Evolutionary conservation across 208 protist genomes (phyloP).

Genomic region (Leishmania guyanensis): DNA sequence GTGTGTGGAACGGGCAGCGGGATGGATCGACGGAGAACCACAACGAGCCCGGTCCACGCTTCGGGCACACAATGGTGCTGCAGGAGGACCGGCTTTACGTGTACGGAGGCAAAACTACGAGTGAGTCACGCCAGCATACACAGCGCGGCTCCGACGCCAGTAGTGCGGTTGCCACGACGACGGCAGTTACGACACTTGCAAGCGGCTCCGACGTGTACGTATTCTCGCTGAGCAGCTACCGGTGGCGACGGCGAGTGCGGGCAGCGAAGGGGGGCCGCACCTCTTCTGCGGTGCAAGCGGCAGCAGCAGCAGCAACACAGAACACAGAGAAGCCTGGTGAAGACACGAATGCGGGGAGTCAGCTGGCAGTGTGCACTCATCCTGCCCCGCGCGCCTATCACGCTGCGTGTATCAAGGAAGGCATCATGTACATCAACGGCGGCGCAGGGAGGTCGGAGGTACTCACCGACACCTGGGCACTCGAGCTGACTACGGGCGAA

Average conservation of each 20-base stretch:
- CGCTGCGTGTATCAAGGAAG: constrained; percentile 57
- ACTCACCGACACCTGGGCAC: constrained; percentile 74
- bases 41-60: constrained; percentile 67
- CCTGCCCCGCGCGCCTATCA: constrained; percentile 57
- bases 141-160: constrained; percentile 14
- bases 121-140: constrained; percentile 8
- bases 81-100: constrained; percentile 73
- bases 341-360: not conserved
- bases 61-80: constrained; percentile 77
- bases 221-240: constrained; percentile 62
- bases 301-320: constrained; percentile 7
- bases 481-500: constrained; percentile 52
- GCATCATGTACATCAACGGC: constrained; percentile 76
- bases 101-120: constrained; percentile 65
- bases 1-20: constrained; percentile 47
- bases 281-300: not conserved
- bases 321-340: constrained; percentile 2
- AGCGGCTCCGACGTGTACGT: constrained; percentile 27
- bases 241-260: constrained; percentile 42
- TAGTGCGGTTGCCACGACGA: not conserved
- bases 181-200: constrained; percentile 17
- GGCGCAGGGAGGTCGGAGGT: constrained; percentile 36
- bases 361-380: not conserved
- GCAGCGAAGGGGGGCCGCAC: not conserved
- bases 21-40: constrained; percentile 34